Conservation (phyloP, 73 alveolate species). For the Paramecium pentaurelia region DNA sequence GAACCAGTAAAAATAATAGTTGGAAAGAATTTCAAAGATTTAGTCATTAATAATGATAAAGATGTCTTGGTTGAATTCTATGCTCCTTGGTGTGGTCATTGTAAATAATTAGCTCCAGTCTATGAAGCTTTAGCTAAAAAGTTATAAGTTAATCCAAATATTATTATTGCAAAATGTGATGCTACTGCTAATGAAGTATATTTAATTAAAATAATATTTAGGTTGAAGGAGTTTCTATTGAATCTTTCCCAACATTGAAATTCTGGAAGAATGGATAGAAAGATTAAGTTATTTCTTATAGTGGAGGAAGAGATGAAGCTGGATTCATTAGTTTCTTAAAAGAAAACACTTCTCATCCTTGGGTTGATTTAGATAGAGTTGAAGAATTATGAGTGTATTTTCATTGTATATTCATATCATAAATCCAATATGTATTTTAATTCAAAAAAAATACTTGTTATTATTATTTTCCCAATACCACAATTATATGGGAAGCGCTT, state of each 20-base stretch:
- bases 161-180: constrained; percentile 88
- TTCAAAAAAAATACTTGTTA: background rate
- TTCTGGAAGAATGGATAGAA: constrained; percentile 65
- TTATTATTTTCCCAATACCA: background rate
- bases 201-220: constrained; percentile 13
- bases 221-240: constrained; percentile 66
- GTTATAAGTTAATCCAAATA: constrained; percentile 66
- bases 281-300: background rate
- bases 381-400: background rate
- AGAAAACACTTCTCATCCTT: constrained; percentile 55
- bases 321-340: constrained; percentile 24
- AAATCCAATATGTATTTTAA: background rate
- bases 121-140: constrained; percentile 86
- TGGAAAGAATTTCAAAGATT: constrained; percentile 86
- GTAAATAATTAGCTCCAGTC: constrained; percentile 94
- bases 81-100: constrained; percentile 99
- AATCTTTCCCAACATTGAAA: constrained; percentile 94
- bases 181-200: constrained; percentile 89
- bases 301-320: constrained; percentile 55
- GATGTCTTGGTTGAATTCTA: constrained; percentile 95
- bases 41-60: constrained; percentile 79
- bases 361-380: constrained; percentile 32
- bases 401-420: background rate
- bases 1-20: constrained; percentile 90
- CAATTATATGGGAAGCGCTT: background rate